Evolutionary conservation across 1,284 basidiomycete genomes (phyloP), one percentile per base, ranked within the genome.

Genomic region (Anthracocystis setariae): DNA sequence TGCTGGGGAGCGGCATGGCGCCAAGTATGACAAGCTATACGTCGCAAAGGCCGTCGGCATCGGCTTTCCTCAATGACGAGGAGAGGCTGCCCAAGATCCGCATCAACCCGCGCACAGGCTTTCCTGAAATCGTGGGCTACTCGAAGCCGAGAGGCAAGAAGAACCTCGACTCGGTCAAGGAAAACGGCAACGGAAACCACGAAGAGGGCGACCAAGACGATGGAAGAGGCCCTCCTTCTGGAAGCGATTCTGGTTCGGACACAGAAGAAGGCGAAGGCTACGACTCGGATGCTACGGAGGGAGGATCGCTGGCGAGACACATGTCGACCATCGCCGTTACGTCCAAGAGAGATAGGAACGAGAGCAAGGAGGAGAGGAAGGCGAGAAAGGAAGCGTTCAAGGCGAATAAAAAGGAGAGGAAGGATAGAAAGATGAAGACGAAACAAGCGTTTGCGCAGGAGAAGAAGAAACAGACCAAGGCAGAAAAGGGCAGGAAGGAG

Each of bases 371-470:
- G 73, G 93, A 92, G 44, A 93, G 92, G 84, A 93, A 90, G 78
- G 88, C 89, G 0, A 88, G 96, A 20, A 99, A 98, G 83, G 86
- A 88, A n/a, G 90, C 89, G 0, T 88, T 93, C 35, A 98, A 97
- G 84, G 87, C 87, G 23, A 60, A 59, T 51, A 81, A 81, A 51
- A 72, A 78, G 67, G 54, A 55, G 24, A 62, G 79, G 17, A 73
- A 77, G 29, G 50, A 67, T 20, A 57, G 69, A 9, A 80, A 78
- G 61, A 50, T 71, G 21, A 65, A 73, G 38, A 76, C 65, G 12
- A 79, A 79, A 39, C 53, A 73, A 33, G 70, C 68, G 10, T 79
- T 78, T 45, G 61, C 67, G 7, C 50, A 54, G 18, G 78, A 79
- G 39, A 72, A 66, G 46, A 78, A 78, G 70, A 64, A 66, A 33